A percentile compares a stretch with the other conserved stretches of the same genome.
phyloP scores from a whole-genome alignment of 306 rosid species.

The Fragaria ananassa region DNA sequence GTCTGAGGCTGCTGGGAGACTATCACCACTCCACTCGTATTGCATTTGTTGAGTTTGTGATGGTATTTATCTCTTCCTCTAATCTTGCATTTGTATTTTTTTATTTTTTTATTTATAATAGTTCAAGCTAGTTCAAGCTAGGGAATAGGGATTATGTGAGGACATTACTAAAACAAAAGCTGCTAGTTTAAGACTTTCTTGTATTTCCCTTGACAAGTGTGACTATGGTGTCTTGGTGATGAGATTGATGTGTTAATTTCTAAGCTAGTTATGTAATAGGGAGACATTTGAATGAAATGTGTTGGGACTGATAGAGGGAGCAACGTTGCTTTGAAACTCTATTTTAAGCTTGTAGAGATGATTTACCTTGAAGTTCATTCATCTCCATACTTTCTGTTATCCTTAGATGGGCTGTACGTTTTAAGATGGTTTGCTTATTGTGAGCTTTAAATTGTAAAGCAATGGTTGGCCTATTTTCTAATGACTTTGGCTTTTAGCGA shows the following conservation, averaged over 20 bases:
- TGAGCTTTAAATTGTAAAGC: background rate
- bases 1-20: constrained; percentile 95
- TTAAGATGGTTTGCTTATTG: background rate
- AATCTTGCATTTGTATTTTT: constrained; percentile 10
- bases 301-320: background rate
- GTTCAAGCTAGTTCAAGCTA: background rate
- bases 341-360: background rate
- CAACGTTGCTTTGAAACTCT: background rate
- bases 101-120: background rate
- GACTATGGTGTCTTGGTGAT: background rate
- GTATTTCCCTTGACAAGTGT: background rate
- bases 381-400: background rate
- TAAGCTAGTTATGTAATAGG: background rate
- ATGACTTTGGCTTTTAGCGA: background rate
- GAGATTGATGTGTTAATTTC: background rate
- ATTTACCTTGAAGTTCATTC: background rate
- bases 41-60: constrained; percentile 87
- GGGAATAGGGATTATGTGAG: background rate
- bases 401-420: background rate
- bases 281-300: background rate
- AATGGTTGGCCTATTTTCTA: no score
- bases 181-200: background rate
- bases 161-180: background rate
- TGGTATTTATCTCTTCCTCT: constrained; percentile 49
- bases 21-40: constrained; percentile 98